Conservation (phyloP, 441 rosid species). For the Erysimum cheiri region DNA sequence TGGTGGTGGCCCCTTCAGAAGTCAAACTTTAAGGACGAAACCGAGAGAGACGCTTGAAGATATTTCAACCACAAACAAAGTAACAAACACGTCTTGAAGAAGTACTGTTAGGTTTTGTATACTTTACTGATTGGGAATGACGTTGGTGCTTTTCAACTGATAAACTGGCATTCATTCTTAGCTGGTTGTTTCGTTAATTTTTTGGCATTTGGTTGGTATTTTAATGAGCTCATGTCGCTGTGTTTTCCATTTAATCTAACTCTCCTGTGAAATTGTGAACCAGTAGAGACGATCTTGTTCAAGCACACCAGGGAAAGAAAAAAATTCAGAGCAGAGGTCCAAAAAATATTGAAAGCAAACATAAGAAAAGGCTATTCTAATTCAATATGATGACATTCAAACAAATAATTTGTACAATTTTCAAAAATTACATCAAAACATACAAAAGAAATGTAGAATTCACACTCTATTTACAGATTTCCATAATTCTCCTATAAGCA, state of each 20-base stretch:
- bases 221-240: not conserved
- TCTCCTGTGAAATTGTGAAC: not conserved
- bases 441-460: not conserved
- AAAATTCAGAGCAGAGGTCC: not conserved
- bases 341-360: not conserved
- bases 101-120: too few relatives aligned
- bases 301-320: not conserved
- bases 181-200: not conserved
- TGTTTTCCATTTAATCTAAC: not conserved
- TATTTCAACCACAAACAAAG: too few relatives aligned
- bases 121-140: not conserved
- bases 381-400: not conserved
- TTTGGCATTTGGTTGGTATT: not conserved
- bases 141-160: not conserved
- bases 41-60: too few relatives aligned
- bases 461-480: slow-evolving; percentile 13
- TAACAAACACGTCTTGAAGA: too few relatives aligned
- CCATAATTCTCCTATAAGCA: slow-evolving; percentile 15
- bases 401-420: slow-evolving; percentile 16
- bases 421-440: slow-evolving; percentile 1
- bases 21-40: too few relatives aligned
- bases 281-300: not conserved
- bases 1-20: too few relatives aligned
- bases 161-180: not conserved
- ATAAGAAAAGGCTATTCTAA: not conserved